Evolutionary conservation across 2,329 filamentous ascomycete species (phyloP), one percentile per base, ranked within the genome.

Genomic region (Penicillium sclerotigenum): DNA sequence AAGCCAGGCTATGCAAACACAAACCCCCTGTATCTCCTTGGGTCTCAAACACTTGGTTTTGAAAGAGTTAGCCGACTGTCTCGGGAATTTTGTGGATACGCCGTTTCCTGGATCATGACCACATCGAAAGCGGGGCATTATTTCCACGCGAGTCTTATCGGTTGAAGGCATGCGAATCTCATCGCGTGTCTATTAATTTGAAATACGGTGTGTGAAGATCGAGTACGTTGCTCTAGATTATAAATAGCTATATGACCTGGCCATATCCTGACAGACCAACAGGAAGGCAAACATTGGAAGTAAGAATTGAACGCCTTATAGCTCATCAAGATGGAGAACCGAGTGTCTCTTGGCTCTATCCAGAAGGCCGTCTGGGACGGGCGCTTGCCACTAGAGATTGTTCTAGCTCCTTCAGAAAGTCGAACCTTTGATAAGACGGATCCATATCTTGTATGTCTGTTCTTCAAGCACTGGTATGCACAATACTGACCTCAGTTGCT

Each of bases 391-490:
- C 72, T 87, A 29, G 81, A 85, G 65, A 85, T 87, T 56, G 73
- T 76, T 5, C 76, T 87, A 37, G 77, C 83, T 46, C 79, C 81
- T 52, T 77, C 79, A 38, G 85, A 87, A 68, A 86, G 83, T 67
- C 79, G 83, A 54, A 81, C 77, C 2, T 87, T 81, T 67, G 80
- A 87, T 64, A 73, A 83, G 40, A 81, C 80, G 16, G 82, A 86
- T 60, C 78, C 83, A 22, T 87, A 87, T 64, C 68, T 87, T 61
- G 83, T 85, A 75, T 53, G 67, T 63, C 38, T 31, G 8, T 51
- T n/a, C 18, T 34, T 37, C 3, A 42, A 48, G 49, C 7, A 52
- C 18, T 46, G 31, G 18, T 29, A 33, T 31, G 3, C 28, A 8
- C 24, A 22, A 36, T 54, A 43, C 59, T 33, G 45, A 37, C 7